These are phyloP conservation scores for Truncatella angustata DNA, from an alignment of 2,329 filamentous ascomycete genomes.

Conservation along the genomic window DNA sequence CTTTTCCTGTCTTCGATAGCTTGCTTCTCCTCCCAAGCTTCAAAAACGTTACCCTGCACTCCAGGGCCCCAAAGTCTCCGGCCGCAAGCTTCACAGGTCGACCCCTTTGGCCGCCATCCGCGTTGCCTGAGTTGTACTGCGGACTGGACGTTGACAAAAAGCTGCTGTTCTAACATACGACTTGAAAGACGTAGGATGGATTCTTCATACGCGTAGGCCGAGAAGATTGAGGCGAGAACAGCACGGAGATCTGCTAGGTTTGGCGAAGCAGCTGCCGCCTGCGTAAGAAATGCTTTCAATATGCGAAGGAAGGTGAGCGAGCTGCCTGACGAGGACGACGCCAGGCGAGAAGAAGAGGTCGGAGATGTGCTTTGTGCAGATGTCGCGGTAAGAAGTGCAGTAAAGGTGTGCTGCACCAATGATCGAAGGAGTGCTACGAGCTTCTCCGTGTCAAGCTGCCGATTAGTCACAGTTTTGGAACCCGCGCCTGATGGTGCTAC, in stretches of 20 bases:
- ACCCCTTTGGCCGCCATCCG: conserved; percentile 85
- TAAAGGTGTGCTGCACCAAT: conserved; percentile 88
- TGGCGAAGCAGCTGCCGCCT: conserved; percentile 77
- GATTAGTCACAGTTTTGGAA: conserved; percentile 17
- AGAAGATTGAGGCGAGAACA: conserved; percentile 86
- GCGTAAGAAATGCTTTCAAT: conserved; percentile 80
- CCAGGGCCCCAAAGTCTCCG: conserved; percentile 86
- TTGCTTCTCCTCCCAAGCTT: conserved; percentile 72
- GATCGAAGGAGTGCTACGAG: conserved; percentile 68
- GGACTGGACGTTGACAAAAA: conserved; percentile 79
- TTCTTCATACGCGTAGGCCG: conserved; percentile 93
- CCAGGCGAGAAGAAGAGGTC: conserved; percentile 27
- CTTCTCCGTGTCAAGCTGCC: conserved; percentile 53
- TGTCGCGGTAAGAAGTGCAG: conserved; percentile 75
- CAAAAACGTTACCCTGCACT: conserved; percentile 72
- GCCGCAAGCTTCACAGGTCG: conserved; percentile 84
- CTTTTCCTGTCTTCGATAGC: conserved; percentile 44
- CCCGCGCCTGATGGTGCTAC: conserved; percentile 31
- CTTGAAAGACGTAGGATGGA: conserved; percentile 84
- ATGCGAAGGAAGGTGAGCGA: conserved; percentile 85
- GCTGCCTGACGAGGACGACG: conserved; percentile 35
- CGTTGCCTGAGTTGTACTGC: conserved; percentile 73
- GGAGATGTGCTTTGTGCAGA: conserved; percentile 45
- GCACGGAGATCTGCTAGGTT: conserved; percentile 82
- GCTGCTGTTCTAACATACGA: conserved; percentile 79